Conservation (phyloP, 2,329 filamentous ascomycete genomes). For the Phialophora chinensis region DNA sequence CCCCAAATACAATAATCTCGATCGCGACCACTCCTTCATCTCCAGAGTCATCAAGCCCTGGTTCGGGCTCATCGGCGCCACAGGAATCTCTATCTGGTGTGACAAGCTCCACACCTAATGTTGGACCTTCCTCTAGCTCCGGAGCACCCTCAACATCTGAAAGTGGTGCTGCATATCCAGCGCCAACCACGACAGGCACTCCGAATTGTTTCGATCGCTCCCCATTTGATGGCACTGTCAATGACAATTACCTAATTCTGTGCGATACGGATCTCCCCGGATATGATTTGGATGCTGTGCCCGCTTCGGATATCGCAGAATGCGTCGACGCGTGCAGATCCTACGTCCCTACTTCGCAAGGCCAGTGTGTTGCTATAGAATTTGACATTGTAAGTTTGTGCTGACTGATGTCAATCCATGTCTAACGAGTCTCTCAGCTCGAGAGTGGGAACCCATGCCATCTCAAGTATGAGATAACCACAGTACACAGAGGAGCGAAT, state of each 20-base stretch:
- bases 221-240: conserved; percentile 32
- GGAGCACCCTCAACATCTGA: conserved; percentile 1
- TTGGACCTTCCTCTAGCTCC: conserved; percentile 9
- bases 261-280: conserved; percentile 33
- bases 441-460: conserved; percentile 25
- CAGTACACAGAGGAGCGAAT: conserved; percentile 29
- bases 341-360: conserved; percentile 24
- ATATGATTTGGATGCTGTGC: conserved; percentile 23
- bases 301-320: conserved; percentile 30
- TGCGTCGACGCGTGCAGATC: conserved; percentile 32
- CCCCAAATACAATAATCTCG: neutral
- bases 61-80: conserved; percentile 1
- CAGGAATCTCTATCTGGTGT: neutral
- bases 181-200: conserved; percentile 30
- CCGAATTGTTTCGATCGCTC: conserved; percentile 34
- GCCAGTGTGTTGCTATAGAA: conserved; percentile 29
- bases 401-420: neutral
- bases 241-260: conserved; percentile 31
- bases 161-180: conserved; percentile 16
- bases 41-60: neutral
- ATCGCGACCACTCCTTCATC: neutral
- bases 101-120: neutral
- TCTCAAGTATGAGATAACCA: conserved; percentile 29
- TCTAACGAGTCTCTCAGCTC: conserved; percentile 17
- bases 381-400: conserved; percentile 31